Percentiles rank a stretch among this genome's conserved stretches.
phyloP scores from a whole-genome alignment of 139 green algal genomes.

The Protoeuglena noctilucae region DNA sequence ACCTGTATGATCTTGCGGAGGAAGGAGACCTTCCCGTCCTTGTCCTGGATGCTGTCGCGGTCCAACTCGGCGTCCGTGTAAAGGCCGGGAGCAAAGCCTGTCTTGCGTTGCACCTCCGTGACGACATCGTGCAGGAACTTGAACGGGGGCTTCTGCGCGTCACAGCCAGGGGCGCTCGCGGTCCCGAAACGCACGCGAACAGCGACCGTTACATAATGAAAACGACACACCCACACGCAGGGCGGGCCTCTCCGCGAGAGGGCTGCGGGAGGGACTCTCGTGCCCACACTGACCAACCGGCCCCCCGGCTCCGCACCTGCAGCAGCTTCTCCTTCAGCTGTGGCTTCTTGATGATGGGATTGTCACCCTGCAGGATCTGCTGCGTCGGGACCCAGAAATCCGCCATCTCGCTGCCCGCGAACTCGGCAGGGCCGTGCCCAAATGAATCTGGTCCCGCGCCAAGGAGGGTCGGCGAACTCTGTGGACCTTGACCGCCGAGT shows the following conservation, averaged over 20 bases:
- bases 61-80: conserved; percentile 43
- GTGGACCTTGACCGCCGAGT: no score
- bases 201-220: no score
- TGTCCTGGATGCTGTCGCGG: conserved; percentile 33
- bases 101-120: conserved; percentile 43
- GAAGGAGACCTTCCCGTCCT: conserved; percentile 56
- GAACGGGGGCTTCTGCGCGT: conserved; percentile 62
- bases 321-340: conserved; percentile 55
- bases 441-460: no score
- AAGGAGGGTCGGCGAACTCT: no score
- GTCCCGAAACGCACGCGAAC: no score
- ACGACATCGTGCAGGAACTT: conserved; percentile 74
- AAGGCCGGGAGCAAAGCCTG: conserved; percentile 52
- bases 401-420: background rate
- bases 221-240: no score
- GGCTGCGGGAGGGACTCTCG: no score
- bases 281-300: no score
- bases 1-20: conserved; percentile 65
- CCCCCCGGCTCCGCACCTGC: no score
- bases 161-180: no score
- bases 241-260: no score
- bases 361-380: conserved; percentile 30
- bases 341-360: conserved; percentile 37
- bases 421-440: no score
- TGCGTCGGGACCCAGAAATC: conserved; percentile 36